Evolutionary conservation across 1,139 yeast genomes (phyloP).

Genomic region (Kluyveromyces sp.): DNA sequence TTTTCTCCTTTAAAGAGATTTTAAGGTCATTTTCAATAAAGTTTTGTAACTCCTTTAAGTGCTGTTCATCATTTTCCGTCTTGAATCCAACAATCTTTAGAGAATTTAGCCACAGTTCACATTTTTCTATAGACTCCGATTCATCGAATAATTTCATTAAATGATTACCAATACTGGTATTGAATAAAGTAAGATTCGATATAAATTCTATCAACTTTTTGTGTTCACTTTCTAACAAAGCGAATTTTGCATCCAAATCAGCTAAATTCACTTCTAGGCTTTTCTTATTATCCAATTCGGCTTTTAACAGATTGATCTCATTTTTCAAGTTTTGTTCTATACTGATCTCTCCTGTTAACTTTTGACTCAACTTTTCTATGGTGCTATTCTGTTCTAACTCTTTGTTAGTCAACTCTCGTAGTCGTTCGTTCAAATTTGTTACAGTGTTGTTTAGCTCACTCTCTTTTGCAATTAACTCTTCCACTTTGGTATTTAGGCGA

Average conservation of each 20-base stretch:
- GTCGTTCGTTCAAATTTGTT: no score
- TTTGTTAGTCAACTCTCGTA: no score
- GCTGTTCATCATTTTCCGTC: constrained; percentile 2
- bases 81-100: constrained; percentile 13
- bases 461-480: no score
- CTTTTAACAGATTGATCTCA: no score
- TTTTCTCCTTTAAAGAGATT: constrained; percentile 8
- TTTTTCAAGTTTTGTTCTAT: no score
- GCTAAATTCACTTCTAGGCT: not conserved
- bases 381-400: no score
- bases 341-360: no score
- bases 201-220: constrained; percentile 7
- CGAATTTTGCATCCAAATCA: constrained; percentile 6
- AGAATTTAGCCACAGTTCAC: not conserved
- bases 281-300: not conserved
- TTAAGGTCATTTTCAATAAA: constrained; percentile 4
- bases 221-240: not conserved
- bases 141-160: constrained; percentile 8
- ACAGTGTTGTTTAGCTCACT: no score
- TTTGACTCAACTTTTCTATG: no score
- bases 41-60: not conserved
- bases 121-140: constrained; percentile 2
- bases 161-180: constrained; percentile 10
- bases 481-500: no score
- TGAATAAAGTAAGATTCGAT: constrained; percentile 10